Base-by-base conservation (phyloP, 805 yeast species). In the Suhomyces canberraensis region DNA sequence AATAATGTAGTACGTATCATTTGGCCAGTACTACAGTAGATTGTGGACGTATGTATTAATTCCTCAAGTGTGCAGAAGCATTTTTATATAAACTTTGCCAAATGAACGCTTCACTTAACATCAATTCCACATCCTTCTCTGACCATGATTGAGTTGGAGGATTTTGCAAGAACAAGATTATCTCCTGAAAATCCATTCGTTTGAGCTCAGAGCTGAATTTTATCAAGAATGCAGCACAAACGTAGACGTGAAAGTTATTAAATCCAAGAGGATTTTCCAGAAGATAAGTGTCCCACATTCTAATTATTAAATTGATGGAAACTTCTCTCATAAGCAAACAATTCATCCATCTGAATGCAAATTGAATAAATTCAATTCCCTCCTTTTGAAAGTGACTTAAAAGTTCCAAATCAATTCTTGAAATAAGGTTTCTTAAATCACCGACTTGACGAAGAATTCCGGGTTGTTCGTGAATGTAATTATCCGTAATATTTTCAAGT, bases 261-360 rank as follows among this genome's bases (percentile, higher is more conserved):
- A 93, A 88, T 2, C 95, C 95, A 46, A 79, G 54, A 3, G 84
- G 81, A 15, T 76, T 75, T 53, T 85, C 89, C 33, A 86, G 75
- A 3, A 85, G 59, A 58, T 93, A 93, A 0, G 98, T 90, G 56
- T 93, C 98, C 98, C 98, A 93, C 95, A 93, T 91, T 39, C 98
- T 72, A 16, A 90, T 80, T 4, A 90, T 84, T 42, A 87, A 76
- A 20, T 69, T 67, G 52, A 93, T 79, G 28, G 82, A 78, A 30
- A 93, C 71, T 52, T 93, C 98, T 47, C 98, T 77, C 98, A 93
- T 93, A 33, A 93, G 66, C 52, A 93, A 67, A 66, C 98, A 93
- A 62, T 93, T 93, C 98, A 93, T 93, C 98, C 98, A 93, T 48
- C 98, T 73, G 66, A 93, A 93, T 15, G 96, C 79, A 60, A 93